phyloP scores from a whole-genome alignment of 495 filamentous ascomycete genomes.

The Cercophora sp. region DNA sequence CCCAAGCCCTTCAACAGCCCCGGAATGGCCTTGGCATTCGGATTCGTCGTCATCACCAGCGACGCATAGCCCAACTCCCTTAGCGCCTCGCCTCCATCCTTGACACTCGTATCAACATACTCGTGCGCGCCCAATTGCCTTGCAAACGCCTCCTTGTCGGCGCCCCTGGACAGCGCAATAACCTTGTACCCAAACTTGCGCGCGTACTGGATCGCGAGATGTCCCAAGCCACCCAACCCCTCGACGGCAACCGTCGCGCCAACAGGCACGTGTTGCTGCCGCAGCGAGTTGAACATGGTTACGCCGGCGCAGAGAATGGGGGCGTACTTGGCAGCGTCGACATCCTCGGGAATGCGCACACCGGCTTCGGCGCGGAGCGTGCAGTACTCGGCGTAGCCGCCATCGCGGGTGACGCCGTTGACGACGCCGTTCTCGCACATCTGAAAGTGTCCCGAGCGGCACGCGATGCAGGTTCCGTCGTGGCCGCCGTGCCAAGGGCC shows the following conservation, averaged over 20 bases:
- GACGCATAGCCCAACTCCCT: slow-evolving; percentile 58
- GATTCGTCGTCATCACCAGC: slow-evolving; percentile 61
- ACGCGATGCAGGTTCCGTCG: slow-evolving; percentile 18
- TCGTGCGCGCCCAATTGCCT: slow-evolving; percentile 60
- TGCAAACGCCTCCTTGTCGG: slow-evolving; percentile 56
- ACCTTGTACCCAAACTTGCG: slow-evolving; percentile 61
- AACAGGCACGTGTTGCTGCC: slow-evolving; percentile 52
- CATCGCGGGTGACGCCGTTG: slow-evolving; percentile 45
- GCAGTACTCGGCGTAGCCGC: slow-evolving; percentile 56
- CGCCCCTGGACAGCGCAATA: slow-evolving; percentile 57
- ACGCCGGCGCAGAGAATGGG: slow-evolving; percentile 70
- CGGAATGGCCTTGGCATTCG: slow-evolving; percentile 50
- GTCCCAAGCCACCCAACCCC: slow-evolving; percentile 63
- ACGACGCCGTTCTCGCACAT: slow-evolving; percentile 49
- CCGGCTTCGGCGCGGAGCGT: slow-evolving; percentile 58
- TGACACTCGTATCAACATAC: slow-evolving; percentile 59
- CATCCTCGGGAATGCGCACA: slow-evolving; percentile 54
- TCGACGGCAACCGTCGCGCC: slow-evolving; percentile 61
- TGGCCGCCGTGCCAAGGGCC: slow-evolving; percentile 33
- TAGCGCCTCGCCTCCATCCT: slow-evolving; percentile 48
- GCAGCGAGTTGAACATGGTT: slow-evolving; percentile 68
- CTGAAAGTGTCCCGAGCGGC: slow-evolving; percentile 45
- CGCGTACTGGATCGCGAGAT: slow-evolving; percentile 65
- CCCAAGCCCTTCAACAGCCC: slow-evolving; percentile 53
- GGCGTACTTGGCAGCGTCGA: slow-evolving; percentile 57